These are phyloP conservation scores for Colletotrichum theobromicola DNA, from an alignment of 2,329 filamentous ascomycete species.

Conservation along the genomic window DNA sequence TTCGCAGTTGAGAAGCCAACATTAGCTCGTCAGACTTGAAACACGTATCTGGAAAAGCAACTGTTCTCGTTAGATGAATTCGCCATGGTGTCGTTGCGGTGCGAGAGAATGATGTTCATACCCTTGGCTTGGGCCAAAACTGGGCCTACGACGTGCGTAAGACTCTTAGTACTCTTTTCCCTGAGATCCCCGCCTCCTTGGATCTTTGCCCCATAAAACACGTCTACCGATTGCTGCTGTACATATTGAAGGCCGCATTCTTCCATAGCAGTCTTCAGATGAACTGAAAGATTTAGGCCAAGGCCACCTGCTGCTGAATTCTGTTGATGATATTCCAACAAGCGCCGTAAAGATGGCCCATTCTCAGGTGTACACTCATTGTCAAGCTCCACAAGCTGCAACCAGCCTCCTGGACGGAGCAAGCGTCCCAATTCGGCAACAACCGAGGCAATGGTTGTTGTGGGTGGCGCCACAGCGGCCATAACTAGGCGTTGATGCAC, in stretches of 20 bases:
- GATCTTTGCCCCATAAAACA: neutral
- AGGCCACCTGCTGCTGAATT: neutral
- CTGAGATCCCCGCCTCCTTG: neutral
- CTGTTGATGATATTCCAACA: neutral
- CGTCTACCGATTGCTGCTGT: neutral
- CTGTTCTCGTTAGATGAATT: neutral
- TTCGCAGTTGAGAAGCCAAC: neutral
- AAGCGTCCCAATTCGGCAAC: neutral
- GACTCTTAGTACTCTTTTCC: neutral
- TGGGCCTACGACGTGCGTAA: neutral
- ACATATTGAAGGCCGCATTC: neutral
- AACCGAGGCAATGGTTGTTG: neutral
- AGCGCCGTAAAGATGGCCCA: neutral
- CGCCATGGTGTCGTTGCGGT: neutral
- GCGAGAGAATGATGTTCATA: neutral
- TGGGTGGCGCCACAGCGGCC: neutral
- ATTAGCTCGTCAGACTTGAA: neutral
- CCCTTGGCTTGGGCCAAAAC: neutral
- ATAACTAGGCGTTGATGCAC: conserved; percentile 6
- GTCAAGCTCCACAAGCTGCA: neutral
- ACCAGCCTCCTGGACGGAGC: conserved; percentile 3
- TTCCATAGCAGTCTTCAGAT: neutral
- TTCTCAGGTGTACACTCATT: neutral
- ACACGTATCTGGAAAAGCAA: neutral
- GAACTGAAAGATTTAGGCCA: neutral